Percentiles rank a stretch among this genome's conserved stretches.
phyloP scores from a whole-genome alignment of 2,329 filamentous ascomycete genomes.

The Volutella citrinella region DNA sequence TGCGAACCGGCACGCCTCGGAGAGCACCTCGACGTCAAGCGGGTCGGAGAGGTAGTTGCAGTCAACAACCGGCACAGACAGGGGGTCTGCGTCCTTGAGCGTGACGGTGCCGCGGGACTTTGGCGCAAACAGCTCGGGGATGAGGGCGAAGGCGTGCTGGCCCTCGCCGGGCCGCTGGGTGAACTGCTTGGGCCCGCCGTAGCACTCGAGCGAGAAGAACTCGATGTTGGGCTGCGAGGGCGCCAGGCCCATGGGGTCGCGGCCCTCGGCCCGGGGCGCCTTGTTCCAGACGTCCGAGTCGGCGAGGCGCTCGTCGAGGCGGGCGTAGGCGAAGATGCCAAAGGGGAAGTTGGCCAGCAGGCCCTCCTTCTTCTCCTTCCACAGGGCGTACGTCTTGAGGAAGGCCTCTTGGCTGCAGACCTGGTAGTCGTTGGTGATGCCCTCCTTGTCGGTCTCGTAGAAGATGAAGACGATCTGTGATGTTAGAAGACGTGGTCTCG shows the following conservation, averaged over 20 bases:
- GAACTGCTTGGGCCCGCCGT: slow-evolving; percentile 58
- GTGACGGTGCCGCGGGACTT: slow-evolving; percentile 54
- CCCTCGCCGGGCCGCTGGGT: slow-evolving; percentile 49
- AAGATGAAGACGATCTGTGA: slow-evolving; percentile 54
- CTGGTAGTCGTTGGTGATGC: slow-evolving; percentile 51
- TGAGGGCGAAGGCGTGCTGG: slow-evolving; percentile 56
- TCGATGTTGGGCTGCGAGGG: slow-evolving; percentile 57
- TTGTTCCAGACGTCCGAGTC: slow-evolving; percentile 53
- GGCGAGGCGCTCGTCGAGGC: slow-evolving; percentile 57
- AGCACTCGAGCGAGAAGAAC: slow-evolving; percentile 61
- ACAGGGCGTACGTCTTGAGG: slow-evolving; percentile 49
- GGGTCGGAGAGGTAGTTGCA: slow-evolving; percentile 57
- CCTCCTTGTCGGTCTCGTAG: slow-evolving; percentile 53
- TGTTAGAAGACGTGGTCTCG: not conserved
- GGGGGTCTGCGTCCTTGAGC: slow-evolving; percentile 45
- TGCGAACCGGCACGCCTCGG: slow-evolving; percentile 54
- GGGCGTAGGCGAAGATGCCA: slow-evolving; percentile 58
- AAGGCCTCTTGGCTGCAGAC: slow-evolving; percentile 53
- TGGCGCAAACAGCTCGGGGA: slow-evolving; percentile 56
- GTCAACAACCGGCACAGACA: slow-evolving; percentile 53
- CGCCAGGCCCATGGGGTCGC: slow-evolving; percentile 62
- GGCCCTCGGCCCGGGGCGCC: slow-evolving; percentile 44
- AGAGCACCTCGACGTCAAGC: slow-evolving; percentile 56
- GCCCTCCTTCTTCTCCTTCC: slow-evolving; percentile 56
- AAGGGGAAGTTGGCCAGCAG: slow-evolving; percentile 61